Base-by-base conservation (phyloP, 164 flowering plant genomes). In the Tinospora cordifolia region DNA sequence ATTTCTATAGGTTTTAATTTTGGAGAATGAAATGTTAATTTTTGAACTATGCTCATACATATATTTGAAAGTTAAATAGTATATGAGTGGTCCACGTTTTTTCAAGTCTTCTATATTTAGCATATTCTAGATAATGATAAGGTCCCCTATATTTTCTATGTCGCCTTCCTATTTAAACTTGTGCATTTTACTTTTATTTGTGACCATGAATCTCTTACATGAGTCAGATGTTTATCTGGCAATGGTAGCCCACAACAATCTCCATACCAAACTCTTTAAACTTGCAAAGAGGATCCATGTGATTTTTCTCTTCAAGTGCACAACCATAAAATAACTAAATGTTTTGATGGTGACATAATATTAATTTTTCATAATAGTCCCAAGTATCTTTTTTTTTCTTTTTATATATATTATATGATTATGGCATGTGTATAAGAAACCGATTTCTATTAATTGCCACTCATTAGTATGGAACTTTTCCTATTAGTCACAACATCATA, bases 201-300 rank as follows among this genome's bases (percentile, higher is more conserved):
- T 54, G n/a, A 54, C 60, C 60, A 54, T 9, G n/a, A 54, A n/a
- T 54, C 9, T 10, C 24, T 54, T 54, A 21, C 22, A 54, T 19
- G 60, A 54, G 21, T 54, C 60, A 54, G 60, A 54, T 54, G 60
- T 54, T 54, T 21, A n/a, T 54, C 60, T 54, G 24, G 24, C n/a
- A 3, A n/a, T 54, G 60, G 10, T 54, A 7, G 60, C 60, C 60
- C 25, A n/a, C 60, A 54, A 21, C 21, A 47, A 14, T 14, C 60
- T 54, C 60, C n/a, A n/a, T 54, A 54, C 24, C 60, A 7, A 54
- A 3, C 60, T 54, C 60, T 5, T 54, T 14, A 54, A 8, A 54
- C 47, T 14, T 44, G 14, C 47, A 44, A 44, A 44, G 47, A 41
- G 46, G 46, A 19, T 54, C n/a, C n/a, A n/a, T n/a, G 21, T 15